Conservation (phyloP, 768 basidiomycete genomes). For the Plicaturopsis crispa region DNA sequence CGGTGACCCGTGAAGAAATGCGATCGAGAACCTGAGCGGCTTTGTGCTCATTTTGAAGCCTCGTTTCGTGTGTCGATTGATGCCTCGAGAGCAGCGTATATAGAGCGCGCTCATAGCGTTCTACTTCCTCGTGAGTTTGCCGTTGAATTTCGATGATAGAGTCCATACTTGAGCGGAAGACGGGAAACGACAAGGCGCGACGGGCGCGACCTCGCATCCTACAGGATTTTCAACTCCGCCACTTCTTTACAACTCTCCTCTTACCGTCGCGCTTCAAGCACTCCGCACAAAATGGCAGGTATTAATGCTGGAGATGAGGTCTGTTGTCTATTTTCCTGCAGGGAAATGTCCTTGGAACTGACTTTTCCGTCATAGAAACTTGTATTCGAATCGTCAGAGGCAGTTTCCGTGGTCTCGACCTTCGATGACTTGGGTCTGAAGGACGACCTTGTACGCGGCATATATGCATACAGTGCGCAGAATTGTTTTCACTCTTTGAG, state of each 20-base stretch:
- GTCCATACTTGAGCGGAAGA: conserved; percentile 54
- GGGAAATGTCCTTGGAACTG: too few relatives aligned
- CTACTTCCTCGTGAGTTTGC: conserved; percentile 92
- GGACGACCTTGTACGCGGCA: conserved; percentile 91
- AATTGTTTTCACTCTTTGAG: too few relatives aligned
- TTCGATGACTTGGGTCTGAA: conserved; percentile 90
- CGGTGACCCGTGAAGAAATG: conserved; percentile 57
- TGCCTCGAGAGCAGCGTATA: conserved; percentile 75
- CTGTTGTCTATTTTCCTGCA: conserved; percentile 18
- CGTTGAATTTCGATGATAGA: conserved; percentile 91
- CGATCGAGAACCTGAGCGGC: conserved; percentile 86
- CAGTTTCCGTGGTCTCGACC: conserved; percentile 81
- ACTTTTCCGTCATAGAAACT: conserved; percentile 81
- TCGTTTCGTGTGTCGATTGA: conserved; percentile 51
- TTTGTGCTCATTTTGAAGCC: conserved; percentile 78
- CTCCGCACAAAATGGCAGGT: conserved; percentile 59
- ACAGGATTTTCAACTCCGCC: too few relatives aligned
- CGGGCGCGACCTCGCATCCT: conserved; percentile 4
- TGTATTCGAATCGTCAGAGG: conserved; percentile 92
- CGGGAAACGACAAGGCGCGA: conserved; percentile 3
- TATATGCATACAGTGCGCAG: conserved; percentile 91
- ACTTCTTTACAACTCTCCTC: conserved; percentile 51
- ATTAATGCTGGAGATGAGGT: conserved; percentile 86
- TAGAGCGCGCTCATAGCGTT: conserved; percentile 83
- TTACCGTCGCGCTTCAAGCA: conserved; percentile 35